phyloP scores from a whole-genome alignment of 2,329 filamentous ascomycete species.

The Fusarium oxysporum region DNA sequence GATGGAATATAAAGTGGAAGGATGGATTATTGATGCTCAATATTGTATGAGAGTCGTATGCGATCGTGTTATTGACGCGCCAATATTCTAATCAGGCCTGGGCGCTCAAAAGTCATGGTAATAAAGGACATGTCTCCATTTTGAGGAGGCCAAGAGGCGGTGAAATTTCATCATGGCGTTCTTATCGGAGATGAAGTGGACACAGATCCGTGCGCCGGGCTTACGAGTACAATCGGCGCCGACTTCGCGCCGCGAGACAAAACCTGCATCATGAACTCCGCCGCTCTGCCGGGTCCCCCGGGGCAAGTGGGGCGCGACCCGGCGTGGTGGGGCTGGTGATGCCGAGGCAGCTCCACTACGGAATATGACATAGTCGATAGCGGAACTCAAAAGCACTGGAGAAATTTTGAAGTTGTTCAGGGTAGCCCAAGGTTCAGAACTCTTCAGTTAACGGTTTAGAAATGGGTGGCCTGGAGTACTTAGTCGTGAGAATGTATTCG shows the following conservation, averaged over 20 bases:
- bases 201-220: neutral
- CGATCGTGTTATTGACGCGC: too few relatives aligned
- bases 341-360: neutral
- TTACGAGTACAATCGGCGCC: neutral
- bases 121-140: neutral
- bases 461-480: too few relatives aligned
- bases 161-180: neutral
- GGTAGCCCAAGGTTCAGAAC: neutral
- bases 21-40: too few relatives aligned
- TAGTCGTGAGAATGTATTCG: too few relatives aligned
- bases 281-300: neutral
- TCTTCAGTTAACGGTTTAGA: neutral
- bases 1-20: too few relatives aligned
- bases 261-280: neutral
- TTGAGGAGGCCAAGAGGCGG: neutral
- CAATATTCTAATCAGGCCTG: neutral
- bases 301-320: neutral
- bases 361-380: neutral
- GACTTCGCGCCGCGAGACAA: neutral
- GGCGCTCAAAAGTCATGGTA: too few relatives aligned
- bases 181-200: constrained; percentile 6
- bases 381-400: neutral
- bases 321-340: neutral
- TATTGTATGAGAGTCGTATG: too few relatives aligned
- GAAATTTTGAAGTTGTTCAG: neutral